Evolutionary conservation across 164 flowering plant genomes (phyloP).

Genomic region (Pachysandra terminalis): DNA sequence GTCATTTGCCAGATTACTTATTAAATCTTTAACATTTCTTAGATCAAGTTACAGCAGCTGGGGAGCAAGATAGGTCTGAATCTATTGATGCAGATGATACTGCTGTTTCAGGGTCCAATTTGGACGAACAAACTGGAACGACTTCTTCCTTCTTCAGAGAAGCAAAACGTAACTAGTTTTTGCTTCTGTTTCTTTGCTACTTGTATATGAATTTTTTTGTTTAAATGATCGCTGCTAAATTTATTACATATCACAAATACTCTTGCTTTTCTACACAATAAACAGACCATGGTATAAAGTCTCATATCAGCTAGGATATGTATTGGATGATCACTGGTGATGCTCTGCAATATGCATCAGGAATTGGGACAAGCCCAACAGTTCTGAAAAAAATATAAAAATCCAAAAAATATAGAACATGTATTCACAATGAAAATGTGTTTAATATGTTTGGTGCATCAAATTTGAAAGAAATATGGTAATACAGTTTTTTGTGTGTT

Average conservation of each 20-base stretch:
- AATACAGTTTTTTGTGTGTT: too few species aligned
- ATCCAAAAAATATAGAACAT: too few species aligned
- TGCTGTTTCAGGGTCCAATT: slow-evolving; percentile 30
- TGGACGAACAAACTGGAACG: slow-evolving; percentile 32
- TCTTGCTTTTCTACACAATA: neutral
- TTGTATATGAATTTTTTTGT: neutral
- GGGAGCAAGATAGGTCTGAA: slow-evolving; percentile 35
- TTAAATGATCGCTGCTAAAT: neutral
- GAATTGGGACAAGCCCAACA: too few species aligned
- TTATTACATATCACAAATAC: neutral
- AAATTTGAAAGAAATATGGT: too few species aligned
- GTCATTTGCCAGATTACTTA: neutral
- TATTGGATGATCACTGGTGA: too few species aligned
- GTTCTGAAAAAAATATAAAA: too few species aligned
- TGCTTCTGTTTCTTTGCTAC: neutral
- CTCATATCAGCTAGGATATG: too few species aligned
- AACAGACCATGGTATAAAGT: too few species aligned
- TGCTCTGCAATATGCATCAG: too few species aligned
- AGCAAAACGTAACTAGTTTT: slow-evolving; percentile 31
- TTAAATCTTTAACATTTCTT: slow-evolving; percentile 30
- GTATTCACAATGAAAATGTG: too few species aligned
- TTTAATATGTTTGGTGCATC: too few species aligned
- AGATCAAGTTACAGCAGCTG: slow-evolving; percentile 35
- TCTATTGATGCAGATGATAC: slow-evolving; percentile 29
- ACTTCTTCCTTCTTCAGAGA: slow-evolving; percentile 22